These are phyloP conservation scores for Prunus fruticosa DNA, from an alignment of 306 rosid genomes.

Conservation along the genomic window DNA sequence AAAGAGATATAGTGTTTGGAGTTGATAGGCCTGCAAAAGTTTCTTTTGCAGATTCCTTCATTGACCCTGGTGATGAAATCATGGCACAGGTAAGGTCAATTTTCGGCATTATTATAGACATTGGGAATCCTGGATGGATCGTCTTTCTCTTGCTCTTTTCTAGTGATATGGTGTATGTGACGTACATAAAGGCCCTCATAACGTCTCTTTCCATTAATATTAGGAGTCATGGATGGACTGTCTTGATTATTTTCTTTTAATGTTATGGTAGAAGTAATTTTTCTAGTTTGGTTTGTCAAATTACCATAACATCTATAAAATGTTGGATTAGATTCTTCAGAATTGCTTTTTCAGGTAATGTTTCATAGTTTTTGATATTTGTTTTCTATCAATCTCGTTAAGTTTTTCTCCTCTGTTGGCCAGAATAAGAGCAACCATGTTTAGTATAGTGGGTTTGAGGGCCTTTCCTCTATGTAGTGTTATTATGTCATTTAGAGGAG, in stretches of 20 bases:
- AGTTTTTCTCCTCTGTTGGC: neutral
- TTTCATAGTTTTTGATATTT: neutral
- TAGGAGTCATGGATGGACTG: neutral
- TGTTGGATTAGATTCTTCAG: neutral
- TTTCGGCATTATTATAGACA: conserved; percentile 17
- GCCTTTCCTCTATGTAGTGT: neutral
- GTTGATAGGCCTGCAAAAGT: conserved; percentile 98
- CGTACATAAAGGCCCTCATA: conserved; percentile 6
- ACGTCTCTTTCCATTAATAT: neutral
- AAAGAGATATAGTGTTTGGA: conserved; percentile 92
- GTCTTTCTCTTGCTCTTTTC: neutral
- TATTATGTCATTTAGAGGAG: neutral
- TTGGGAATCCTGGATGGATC: conserved; percentile 5
- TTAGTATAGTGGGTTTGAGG: neutral
- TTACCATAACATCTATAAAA: neutral
- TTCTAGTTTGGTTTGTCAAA: neutral
- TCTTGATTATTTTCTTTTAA: neutral
- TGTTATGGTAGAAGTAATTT: neutral
- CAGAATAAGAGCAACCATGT: neutral
- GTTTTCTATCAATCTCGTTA: neutral
- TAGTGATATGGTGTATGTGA: neutral
- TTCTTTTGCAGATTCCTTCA: conserved; percentile 96
- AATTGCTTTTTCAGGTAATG: neutral
- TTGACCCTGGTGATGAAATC: conserved; percentile 96
- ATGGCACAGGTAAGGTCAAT: conserved; percentile 86